Percentiles rank a stretch among this genome's conserved stretches.
phyloP scores from a whole-genome alignment of 441 rosid species.

The Pelargonium australe region DNA sequence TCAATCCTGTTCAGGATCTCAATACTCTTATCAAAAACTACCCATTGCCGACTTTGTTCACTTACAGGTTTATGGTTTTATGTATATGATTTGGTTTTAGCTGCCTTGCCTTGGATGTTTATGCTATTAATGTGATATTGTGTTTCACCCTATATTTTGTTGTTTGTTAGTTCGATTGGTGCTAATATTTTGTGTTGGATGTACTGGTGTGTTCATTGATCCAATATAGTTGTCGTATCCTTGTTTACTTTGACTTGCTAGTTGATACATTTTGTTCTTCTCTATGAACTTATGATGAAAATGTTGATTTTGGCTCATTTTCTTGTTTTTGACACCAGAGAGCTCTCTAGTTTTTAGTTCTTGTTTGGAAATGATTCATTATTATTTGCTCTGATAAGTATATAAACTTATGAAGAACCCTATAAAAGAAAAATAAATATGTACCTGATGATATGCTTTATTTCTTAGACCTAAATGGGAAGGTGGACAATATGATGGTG shows the following conservation, averaged over 20 bases:
- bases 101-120: neutral
- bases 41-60: conserved; percentile 77
- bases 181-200: no score
- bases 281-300: neutral
- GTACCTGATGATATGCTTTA: conserved; percentile 12
- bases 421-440: neutral
- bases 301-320: neutral
- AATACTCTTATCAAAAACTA: conserved; percentile 41
- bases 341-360: neutral
- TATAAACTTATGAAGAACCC: neutral
- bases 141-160: no score
- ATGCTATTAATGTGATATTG: no score
- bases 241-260: neutral
- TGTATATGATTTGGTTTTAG: neutral
- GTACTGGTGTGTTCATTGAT: no score
- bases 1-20: conserved; percentile 43
- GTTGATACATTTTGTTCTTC: neutral
- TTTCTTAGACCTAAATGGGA: conserved; percentile 81
- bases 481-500: conserved; percentile 88
- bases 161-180: no score
- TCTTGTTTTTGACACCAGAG: neutral
- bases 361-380: neutral
- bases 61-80: conserved; percentile 53
- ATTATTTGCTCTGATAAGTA: neutral
- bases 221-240: no score